These are phyloP conservation scores for Clarireedia sp. DNA, from an alignment of 2,329 filamentous ascomycete species.

Conservation along the genomic window DNA sequence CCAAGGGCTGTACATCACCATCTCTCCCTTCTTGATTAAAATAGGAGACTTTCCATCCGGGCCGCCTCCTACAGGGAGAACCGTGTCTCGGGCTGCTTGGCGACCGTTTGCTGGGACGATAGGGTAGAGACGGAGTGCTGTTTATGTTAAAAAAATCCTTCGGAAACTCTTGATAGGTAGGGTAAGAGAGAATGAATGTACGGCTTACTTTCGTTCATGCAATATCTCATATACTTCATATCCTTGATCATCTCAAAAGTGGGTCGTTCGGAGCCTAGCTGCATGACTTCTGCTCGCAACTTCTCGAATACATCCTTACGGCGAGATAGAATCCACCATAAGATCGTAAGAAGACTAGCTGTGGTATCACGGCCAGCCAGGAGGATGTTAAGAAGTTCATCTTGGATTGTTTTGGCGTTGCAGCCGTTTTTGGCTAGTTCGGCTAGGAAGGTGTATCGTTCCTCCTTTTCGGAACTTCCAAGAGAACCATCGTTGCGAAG, in stretches of 20 bases:
- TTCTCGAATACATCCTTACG: constrained; percentile 20
- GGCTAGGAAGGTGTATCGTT: constrained; percentile 8
- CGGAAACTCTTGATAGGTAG: constrained; percentile 8
- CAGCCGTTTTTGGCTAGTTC: constrained; percentile 32
- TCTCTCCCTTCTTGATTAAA: constrained; percentile 25
- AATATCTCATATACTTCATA: constrained; percentile 19
- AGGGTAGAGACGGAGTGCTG: constrained; percentile 37
- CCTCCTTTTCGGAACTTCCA: constrained; percentile 13
- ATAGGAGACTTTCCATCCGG: constrained; percentile 26
- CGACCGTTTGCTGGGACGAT: constrained; percentile 45
- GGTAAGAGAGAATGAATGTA: constrained; percentile 20
- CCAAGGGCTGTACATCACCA: constrained; percentile 19
- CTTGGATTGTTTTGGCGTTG: constrained; percentile 15
- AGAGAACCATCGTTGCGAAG: constrained; percentile 36
- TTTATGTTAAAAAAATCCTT: constrained; percentile 8
- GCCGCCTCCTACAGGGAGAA: constrained; percentile 32
- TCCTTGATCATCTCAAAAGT: constrained; percentile 14
- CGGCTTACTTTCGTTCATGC: constrained; percentile 28
- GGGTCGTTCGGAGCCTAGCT: constrained; percentile 6
- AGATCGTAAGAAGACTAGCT: constrained; percentile 23
- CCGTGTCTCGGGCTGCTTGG: constrained; percentile 37
- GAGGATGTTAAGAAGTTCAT: constrained; percentile 18
- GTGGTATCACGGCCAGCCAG: constrained; percentile 17
- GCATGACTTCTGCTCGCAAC: constrained; percentile 31
- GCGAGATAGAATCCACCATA: constrained; percentile 17